phyloP scores from a whole-genome alignment of 2,329 filamentous ascomycete genomes.

The Boeremia lycopersici region DNA sequence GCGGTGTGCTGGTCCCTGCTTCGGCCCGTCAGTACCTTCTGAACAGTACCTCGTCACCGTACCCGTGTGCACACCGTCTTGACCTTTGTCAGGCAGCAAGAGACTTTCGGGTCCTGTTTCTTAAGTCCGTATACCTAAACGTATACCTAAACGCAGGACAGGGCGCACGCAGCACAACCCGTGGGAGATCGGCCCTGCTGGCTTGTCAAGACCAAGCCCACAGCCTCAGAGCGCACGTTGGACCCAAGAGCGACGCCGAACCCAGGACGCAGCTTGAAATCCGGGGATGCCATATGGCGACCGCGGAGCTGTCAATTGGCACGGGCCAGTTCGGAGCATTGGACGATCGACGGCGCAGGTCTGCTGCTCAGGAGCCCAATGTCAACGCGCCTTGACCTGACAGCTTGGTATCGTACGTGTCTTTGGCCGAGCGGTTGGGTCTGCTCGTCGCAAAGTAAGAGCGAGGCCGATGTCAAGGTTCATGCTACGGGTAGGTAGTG shows the following conservation, averaged over 20 bases:
- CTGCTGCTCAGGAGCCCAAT: constrained; percentile 7
- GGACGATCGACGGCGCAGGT: constrained; percentile 2
- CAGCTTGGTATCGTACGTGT: background rate
- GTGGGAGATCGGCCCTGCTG: background rate
- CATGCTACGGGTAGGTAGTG: no score
- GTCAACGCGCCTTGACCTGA: background rate
- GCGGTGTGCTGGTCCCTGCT: background rate
- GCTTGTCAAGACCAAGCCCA: background rate
- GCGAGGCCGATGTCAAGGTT: background rate
- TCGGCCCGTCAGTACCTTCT: no score
- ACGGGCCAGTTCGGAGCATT: constrained; percentile 4
- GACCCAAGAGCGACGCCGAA: background rate
- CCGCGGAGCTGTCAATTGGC: background rate
- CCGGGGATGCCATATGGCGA: constrained; percentile 2
- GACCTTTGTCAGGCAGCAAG: no score
- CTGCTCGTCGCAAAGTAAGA: background rate
- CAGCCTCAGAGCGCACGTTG: background rate
- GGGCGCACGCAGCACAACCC: no score
- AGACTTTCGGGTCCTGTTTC: no score
- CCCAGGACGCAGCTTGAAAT: background rate
- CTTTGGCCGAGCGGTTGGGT: background rate
- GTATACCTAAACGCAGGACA: no score
- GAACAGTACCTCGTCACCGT: background rate
- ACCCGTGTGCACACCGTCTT: no score
- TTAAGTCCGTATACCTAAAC: no score